Conservation (phyloP, 208 protist species). For the Leishmania major region DNA sequence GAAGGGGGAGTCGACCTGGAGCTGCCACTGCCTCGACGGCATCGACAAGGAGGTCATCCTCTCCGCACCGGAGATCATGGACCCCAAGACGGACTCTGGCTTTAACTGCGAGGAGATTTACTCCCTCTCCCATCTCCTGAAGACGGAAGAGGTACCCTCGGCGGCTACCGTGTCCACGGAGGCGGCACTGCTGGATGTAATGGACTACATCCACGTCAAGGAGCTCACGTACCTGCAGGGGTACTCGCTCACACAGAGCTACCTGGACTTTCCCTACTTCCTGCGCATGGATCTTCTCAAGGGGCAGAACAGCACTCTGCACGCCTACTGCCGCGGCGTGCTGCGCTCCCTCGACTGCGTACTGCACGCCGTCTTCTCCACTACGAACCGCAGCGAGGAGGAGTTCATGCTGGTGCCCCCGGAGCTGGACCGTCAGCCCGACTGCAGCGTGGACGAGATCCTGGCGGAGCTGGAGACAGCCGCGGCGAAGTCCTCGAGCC, state of each 20-base stretch:
- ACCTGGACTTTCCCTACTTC: constrained; percentile 81
- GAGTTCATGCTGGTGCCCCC: constrained; percentile 74
- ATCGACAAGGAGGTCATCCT: constrained; percentile 82
- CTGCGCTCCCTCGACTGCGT: constrained; percentile 59
- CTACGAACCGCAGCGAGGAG: constrained; percentile 80
- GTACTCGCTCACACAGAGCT: constrained; percentile 67
- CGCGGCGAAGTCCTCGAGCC: constrained; percentile 33
- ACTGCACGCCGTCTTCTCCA: constrained; percentile 66
- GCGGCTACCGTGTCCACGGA: constrained; percentile 44
- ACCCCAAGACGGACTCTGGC: constrained; percentile 85
- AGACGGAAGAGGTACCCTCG: constrained; percentile 50
- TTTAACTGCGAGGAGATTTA: constrained; percentile 54
- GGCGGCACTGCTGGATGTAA: constrained; percentile 59
- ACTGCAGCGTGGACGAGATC: constrained; percentile 60
- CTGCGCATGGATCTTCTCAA: constrained; percentile 65
- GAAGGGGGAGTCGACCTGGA: constrained; percentile 51
- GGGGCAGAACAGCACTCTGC: constrained; percentile 54
- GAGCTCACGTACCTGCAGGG: constrained; percentile 76
- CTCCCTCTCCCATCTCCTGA: constrained; percentile 57
- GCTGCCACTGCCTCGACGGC: constrained; percentile 56
- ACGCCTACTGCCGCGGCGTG: constrained; percentile 80
- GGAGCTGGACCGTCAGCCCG: constrained; percentile 55
- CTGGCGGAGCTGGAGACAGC: constrained; percentile 65
- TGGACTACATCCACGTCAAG: constrained; percentile 75
- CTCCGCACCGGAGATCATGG: constrained; percentile 84